Conservation (phyloP, 2,329 filamentous ascomycete genomes). For the Sphaceloma murrayae region DNA sequence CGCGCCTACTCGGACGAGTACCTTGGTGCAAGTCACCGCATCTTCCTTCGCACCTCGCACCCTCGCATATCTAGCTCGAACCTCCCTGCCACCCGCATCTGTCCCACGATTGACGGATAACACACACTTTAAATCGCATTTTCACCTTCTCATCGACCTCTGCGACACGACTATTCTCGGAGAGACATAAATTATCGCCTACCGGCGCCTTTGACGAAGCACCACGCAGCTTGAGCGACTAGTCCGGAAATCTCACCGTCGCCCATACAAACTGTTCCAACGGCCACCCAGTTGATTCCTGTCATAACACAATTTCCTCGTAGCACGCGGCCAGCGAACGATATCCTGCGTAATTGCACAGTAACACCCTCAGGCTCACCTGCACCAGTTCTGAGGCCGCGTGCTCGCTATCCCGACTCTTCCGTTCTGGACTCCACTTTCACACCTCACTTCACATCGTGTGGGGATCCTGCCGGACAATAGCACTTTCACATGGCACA, state of each 20-base stretch:
- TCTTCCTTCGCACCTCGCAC: too few species aligned
- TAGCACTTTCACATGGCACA: conserved; percentile 1
- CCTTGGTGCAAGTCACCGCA: too few species aligned
- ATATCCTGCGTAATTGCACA: background rate
- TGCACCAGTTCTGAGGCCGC: background rate
- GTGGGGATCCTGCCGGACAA: conserved; percentile 7
- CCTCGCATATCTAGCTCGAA: background rate
- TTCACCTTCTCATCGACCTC: background rate
- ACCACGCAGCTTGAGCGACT: conserved; percentile 3
- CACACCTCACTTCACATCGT: conserved; percentile 8
- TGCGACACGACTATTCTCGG: too few species aligned
- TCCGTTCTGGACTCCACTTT: conserved; percentile 5
- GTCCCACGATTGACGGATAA: background rate
- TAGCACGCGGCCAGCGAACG: background rate
- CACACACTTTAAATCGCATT: too few species aligned
- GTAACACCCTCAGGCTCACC: too few species aligned
- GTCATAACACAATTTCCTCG: conserved; percentile 13
- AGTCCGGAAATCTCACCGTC: conserved; percentile 13
- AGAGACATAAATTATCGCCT: conserved; percentile 9
- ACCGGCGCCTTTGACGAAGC: background rate
- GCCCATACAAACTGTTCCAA: conserved; percentile 11
- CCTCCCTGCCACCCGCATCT: background rate
- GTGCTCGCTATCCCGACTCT: conserved; percentile 4
- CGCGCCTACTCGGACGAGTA: conserved; percentile 10
- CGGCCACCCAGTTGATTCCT: conserved; percentile 2